Percentiles rank a stretch among this genome's conserved stretches.
phyloP scores from a whole-genome alignment of 345 rosid genomes.

The Anastatica hierochuntica region DNA sequence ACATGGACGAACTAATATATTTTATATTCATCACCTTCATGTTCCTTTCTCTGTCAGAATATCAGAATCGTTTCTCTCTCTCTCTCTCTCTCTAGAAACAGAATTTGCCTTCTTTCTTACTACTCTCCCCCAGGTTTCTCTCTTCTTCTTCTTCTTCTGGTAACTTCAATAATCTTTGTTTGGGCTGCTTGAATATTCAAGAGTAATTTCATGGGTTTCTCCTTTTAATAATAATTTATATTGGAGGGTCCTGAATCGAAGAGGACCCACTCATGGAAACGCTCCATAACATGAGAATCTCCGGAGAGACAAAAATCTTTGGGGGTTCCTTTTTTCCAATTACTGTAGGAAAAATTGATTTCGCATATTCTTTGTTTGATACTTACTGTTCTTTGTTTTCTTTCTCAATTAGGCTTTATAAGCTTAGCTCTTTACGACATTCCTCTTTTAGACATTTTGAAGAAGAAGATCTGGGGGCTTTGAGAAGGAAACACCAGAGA shows the following conservation, averaged over 20 bases:
- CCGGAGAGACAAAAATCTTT: too few relatives aligned
- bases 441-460: not conserved
- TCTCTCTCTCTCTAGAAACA: conserved; percentile 6
- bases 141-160: not conserved
- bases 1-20: not conserved
- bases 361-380: conserved; percentile 17
- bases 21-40: not conserved
- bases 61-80: conserved; percentile 12
- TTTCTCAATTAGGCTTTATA: not conserved
- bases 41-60: conserved; percentile 13
- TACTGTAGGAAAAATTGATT: not conserved
- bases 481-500: too few relatives aligned
- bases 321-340: too few relatives aligned
- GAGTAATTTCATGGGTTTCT: too few relatives aligned
- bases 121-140: not conserved
- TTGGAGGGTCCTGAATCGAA: conserved; percentile 10
- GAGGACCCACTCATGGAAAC: conserved; percentile 14
- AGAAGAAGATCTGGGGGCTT: too few relatives aligned
- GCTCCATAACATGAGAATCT: not conserved
- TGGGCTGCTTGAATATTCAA: too few relatives aligned
- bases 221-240: too few relatives aligned
- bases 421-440: conserved; percentile 14
- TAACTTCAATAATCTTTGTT: conserved; percentile 3
- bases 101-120: conserved; percentile 4
- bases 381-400: not conserved